A percentile compares a stretch with the other conserved stretches of the same genome.
phyloP scores from a whole-genome alignment of 1,284 basidiomycete species.

The Cutaneotrichosporon dermatis region DNA sequence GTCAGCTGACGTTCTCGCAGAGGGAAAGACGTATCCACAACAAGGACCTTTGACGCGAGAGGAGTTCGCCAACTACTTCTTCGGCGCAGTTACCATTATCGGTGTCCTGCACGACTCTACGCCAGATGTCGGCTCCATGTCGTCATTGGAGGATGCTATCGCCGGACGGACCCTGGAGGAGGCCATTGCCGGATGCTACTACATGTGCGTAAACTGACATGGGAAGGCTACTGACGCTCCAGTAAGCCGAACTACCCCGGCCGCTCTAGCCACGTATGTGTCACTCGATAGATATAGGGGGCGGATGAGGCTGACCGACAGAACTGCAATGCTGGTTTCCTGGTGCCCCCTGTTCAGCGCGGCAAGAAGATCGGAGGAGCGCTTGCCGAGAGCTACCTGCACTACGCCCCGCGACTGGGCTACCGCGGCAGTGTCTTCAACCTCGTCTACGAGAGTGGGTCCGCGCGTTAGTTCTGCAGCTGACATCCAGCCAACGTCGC shows the following conservation, averaged over 20 bases:
- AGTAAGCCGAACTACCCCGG: slow-evolving; percentile 90
- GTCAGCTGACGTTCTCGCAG: slow-evolving; percentile 17
- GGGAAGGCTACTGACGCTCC: slow-evolving; percentile 22
- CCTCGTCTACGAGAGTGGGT: slow-evolving; percentile 80
- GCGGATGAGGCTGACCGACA: not conserved
- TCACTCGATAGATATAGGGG: slow-evolving; percentile 14
- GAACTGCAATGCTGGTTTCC: slow-evolving; percentile 65
- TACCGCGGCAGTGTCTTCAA: slow-evolving; percentile 91
- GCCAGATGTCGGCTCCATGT: slow-evolving; percentile 1
- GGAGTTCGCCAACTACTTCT: slow-evolving; percentile 64
- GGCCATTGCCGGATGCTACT: slow-evolving; percentile 73
- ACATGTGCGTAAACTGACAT: slow-evolving; percentile 54
- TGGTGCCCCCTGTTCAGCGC: slow-evolving; percentile 67
- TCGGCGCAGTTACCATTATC: slow-evolving; percentile 68
- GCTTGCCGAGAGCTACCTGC: slow-evolving; percentile 73
- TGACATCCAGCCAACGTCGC: slow-evolving; percentile 50
- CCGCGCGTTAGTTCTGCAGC: not conserved
- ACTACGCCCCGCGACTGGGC: slow-evolving; percentile 67
- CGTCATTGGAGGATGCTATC: slow-evolving; percentile 29
- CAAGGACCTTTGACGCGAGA: slow-evolving; percentile 58
- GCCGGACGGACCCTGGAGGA: slow-evolving; percentile 59
- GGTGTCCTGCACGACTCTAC: slow-evolving; percentile 54
- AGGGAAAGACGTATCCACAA: slow-evolving; percentile 77
- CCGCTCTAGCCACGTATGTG: slow-evolving; percentile 78
- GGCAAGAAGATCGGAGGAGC: slow-evolving; percentile 66